Base-by-base conservation (phyloP, 345 rosid genomes). In the Hevea brasiliensis region DNA sequence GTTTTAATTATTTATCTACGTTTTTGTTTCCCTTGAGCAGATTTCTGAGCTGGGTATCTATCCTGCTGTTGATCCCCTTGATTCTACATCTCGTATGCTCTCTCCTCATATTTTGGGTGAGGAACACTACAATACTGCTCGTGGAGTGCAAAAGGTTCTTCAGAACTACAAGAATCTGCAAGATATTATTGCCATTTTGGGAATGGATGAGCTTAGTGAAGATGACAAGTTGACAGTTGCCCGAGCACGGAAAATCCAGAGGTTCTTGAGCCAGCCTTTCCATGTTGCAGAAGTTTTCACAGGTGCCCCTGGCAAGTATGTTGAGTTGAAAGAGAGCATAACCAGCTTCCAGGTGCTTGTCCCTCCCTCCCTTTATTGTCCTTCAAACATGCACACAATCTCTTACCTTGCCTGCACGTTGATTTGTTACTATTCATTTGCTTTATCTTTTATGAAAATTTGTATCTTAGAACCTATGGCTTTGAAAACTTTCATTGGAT, bases 181-280 rank as follows among this genome's bases (percentile, higher is more conserved):
- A 72, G 99, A 96, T 88, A 96, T 96, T 42, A 96, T 96, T 72
- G 99, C 99, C 72, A 96, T 96, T 84, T 68, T 96, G 90, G 98
- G 99, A 48, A 89, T 96, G 98, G 99, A 95, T 81, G 99, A 96
- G 87, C 98, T 96, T 9, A 96, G 99, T 85, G 99, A 96, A 87
- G 99, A 96, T 80, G 99, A 96, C 75, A 96, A 96, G 61, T 68
- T 96, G 84, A 93, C 97, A 6, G 99, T 96, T 68, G 94, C 99
- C 6, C 98, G 96, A 72, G 99, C 99, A 55, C 98, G 98, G 70
- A 96, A 93, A 82, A 96, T 93, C 76, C 96, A 90, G 75, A 89
- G 89, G 75, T 96, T 96, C 88, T 87, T 93, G 90, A 96, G 98
- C 78, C 97, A 93, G 86, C 98, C 99, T 23, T 96, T 93, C 98